Conservation (phyloP, 2,329 filamentous ascomycete species). For the Onygenales sp. region DNA sequence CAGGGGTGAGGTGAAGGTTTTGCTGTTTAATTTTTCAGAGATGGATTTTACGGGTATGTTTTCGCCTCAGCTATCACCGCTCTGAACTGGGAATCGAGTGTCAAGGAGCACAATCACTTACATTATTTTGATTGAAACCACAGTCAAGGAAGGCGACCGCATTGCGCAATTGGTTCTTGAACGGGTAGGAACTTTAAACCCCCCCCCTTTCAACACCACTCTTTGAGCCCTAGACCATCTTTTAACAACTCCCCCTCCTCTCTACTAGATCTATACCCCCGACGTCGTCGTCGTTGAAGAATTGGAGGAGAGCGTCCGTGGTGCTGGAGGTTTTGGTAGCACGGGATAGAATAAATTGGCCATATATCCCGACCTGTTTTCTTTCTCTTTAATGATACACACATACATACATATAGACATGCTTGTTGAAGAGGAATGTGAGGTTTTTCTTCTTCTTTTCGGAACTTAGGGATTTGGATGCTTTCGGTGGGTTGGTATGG, state of each 20-base stretch:
- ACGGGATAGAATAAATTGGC: constrained; percentile 46
- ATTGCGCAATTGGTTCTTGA: constrained; percentile 91
- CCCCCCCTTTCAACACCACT: no score
- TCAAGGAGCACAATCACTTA: background rate
- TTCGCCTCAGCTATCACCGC: background rate
- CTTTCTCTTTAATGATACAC: background rate
- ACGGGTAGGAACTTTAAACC: constrained; percentile 41
- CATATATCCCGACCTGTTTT: background rate
- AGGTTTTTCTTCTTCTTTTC: no score
- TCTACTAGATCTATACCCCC: constrained; percentile 67
- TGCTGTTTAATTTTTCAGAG: constrained; percentile 88
- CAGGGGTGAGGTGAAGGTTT: constrained; percentile 82
- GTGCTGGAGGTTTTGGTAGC: constrained; percentile 84
- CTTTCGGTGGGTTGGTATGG: no score
- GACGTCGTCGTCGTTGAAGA: constrained; percentile 82
- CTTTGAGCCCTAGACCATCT: no score
- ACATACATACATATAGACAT: background rate
- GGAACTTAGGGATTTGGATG: no score
- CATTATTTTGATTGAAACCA: background rate
- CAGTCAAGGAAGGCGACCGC: constrained; percentile 74
- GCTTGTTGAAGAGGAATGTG: no score
- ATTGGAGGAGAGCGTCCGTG: constrained; percentile 81
- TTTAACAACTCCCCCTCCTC: no score
- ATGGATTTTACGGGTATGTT: constrained; percentile 54
- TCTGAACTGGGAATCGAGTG: no score